These are phyloP conservation scores for Citrullus amarus DNA, from an alignment of 306 rosid genomes.

Conservation along the genomic window DNA sequence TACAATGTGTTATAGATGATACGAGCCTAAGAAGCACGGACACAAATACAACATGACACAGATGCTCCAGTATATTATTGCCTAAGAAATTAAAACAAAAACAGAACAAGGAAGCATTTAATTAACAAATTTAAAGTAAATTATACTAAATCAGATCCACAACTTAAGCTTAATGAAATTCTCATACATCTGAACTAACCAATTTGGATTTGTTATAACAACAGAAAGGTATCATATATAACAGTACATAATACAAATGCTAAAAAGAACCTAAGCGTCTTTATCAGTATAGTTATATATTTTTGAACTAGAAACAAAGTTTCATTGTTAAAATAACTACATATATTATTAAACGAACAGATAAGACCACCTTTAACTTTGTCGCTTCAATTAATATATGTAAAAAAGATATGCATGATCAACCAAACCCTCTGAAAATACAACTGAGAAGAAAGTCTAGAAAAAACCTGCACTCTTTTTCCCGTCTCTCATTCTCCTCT, in stretches of 20 bases:
- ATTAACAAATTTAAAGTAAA: background rate
- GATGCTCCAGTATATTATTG: background rate
- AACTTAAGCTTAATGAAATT: background rate
- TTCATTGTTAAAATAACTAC: background rate
- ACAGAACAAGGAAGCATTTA: background rate
- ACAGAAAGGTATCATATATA: background rate
- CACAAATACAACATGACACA: background rate
- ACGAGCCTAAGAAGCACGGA: background rate
- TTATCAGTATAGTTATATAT: background rate
- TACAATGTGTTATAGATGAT: background rate
- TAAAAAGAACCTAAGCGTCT: background rate
- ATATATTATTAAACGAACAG: background rate
- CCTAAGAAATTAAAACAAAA: background rate
- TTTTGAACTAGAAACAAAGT: background rate
- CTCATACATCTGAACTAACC: background rate
- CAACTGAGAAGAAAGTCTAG: background rate
- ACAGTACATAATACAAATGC: background rate
- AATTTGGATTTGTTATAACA: background rate
- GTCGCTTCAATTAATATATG: background rate
- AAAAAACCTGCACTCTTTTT: slow-evolving; percentile 43
- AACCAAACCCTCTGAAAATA: background rate
- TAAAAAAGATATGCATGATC: background rate
- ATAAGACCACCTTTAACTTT: background rate
- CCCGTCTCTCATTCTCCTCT: slow-evolving; percentile 20
- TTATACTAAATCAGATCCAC: background rate